Percentiles rank a stretch among this genome's conserved stretches.
Evolutionary conservation across 495 filamentous ascomycete species (phyloP).

Genomic region (Patellaria atrata): DNA sequence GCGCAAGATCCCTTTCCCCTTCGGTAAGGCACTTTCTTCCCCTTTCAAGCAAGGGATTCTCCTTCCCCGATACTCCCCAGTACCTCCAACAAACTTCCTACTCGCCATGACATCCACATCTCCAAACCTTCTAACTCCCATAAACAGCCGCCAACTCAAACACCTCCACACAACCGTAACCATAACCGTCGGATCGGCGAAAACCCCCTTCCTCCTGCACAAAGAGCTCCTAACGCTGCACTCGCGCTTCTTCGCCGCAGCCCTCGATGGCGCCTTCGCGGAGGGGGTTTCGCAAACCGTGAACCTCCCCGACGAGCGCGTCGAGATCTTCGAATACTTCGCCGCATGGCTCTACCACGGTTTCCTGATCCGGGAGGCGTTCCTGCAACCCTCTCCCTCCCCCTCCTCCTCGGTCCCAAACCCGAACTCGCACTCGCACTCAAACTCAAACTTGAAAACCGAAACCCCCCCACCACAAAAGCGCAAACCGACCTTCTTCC

Average conservation of each 20-base stretch:
- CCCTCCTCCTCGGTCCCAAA: constrained; percentile 33
- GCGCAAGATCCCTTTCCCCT: constrained; percentile 46
- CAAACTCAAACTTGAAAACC: constrained; percentile 10
- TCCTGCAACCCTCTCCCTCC: constrained; percentile 29
- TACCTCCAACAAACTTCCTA: neutral
- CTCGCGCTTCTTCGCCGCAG: constrained; percentile 37
- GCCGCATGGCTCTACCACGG: constrained; percentile 34
- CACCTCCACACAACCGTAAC: constrained; percentile 20
- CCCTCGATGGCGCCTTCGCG: constrained; percentile 32
- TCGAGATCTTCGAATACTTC: constrained; percentile 31
- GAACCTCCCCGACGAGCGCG: constrained; percentile 26
- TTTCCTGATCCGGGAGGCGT: constrained; percentile 11
- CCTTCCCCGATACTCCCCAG: no score
- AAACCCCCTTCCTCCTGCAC: constrained; percentile 29
- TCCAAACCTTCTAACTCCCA: neutral
- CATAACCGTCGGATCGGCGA: constrained; percentile 24
- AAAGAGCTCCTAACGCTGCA: constrained; percentile 27
- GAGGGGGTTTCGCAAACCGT: constrained; percentile 29
- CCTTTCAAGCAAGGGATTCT: neutral
- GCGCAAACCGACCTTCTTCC: constrained; percentile 31
- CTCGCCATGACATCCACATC: neutral
- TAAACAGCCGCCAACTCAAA: constrained; percentile 12
- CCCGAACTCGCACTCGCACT: constrained; percentile 26
- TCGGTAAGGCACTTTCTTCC: constrained; percentile 2
- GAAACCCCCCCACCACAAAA: constrained; percentile 22